phyloP scores from a whole-genome alignment of 768 basidiomycete species.

The Psilocybe subaeruginosa region DNA sequence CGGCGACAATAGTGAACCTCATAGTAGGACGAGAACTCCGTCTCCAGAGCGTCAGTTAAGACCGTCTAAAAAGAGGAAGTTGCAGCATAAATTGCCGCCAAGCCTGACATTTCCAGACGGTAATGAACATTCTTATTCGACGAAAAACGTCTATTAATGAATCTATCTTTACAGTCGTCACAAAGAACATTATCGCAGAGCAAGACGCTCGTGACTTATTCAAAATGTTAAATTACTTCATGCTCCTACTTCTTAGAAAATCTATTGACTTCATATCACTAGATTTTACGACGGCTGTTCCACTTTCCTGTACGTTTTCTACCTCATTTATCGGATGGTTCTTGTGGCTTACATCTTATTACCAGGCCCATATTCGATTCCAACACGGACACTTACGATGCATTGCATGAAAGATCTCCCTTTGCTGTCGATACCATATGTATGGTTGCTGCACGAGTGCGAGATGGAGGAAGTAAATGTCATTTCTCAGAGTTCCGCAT shows the following conservation, averaged over 20 bases:
- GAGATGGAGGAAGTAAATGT: conserved; percentile 82
- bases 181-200: conserved; percentile 80
- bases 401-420: conserved; percentile 85
- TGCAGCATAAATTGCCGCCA: conserved; percentile 58
- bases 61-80: conserved; percentile 74
- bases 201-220: conserved; percentile 86
- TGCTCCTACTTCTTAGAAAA: conserved; percentile 8
- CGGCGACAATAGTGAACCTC: conserved; percentile 76
- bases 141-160: conserved; percentile 13
- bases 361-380: conserved; percentile 80
- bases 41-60: conserved; percentile 72
- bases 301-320: conserved; percentile 28
- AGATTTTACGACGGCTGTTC: conserved; percentile 96
- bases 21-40: conserved; percentile 73
- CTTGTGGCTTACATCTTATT: neutral
- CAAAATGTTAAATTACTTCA: conserved; percentile 59
- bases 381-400: conserved; percentile 82
- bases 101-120: conserved; percentile 78
- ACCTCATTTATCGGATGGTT: neutral
- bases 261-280: neutral
- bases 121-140: conserved; percentile 28
- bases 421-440: conserved; percentile 94
- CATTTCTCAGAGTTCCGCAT: neutral
- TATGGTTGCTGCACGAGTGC: conserved; percentile 89
- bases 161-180: conserved; percentile 60